Evolutionary conservation across 2,329 filamentous ascomycete genomes (phyloP).

Genomic region (Pseudogymnoascus sp.): DNA sequence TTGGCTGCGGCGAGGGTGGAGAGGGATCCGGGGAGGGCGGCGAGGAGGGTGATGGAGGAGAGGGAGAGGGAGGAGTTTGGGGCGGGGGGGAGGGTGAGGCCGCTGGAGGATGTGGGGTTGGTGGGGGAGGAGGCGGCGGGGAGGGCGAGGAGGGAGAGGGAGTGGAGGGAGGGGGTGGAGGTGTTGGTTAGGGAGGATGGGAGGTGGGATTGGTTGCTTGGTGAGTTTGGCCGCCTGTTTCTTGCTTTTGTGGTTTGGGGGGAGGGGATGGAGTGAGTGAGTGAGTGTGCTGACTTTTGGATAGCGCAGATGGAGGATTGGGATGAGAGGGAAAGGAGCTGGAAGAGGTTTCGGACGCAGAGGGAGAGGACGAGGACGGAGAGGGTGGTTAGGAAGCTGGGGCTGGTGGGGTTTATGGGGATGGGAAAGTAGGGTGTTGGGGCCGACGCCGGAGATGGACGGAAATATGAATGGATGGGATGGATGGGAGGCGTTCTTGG

Average conservation of each 20-base stretch:
- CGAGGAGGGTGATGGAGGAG: not conserved
- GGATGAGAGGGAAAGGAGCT: slow-evolving; percentile 30
- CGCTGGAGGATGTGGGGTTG: slow-evolving; percentile 58
- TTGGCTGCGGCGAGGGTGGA: slow-evolving; percentile 15
- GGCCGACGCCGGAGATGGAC: no score
- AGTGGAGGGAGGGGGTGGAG: slow-evolving; percentile 43
- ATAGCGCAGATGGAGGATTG: slow-evolving; percentile 34
- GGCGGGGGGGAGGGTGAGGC: slow-evolving; percentile 22
- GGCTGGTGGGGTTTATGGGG: slow-evolving; percentile 10
- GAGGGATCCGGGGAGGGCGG: not conserved
- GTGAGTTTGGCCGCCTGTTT: slow-evolving; percentile 35
- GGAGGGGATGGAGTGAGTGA: not conserved
- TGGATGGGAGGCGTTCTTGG: not conserved
- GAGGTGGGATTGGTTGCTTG: slow-evolving; percentile 52
- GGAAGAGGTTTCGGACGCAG: slow-evolving; percentile 28
- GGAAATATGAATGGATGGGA: no score
- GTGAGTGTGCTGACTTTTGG: not conserved
- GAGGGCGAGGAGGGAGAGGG: slow-evolving; percentile 46
- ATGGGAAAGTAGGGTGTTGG: not conserved
- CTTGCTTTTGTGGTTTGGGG: not conserved
- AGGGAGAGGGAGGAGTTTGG: not conserved
- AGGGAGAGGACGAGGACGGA: slow-evolving; percentile 19
- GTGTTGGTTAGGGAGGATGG: slow-evolving; percentile 49
- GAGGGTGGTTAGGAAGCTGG: slow-evolving; percentile 19
- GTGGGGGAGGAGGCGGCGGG: slow-evolving; percentile 58